Evolutionary conservation across 169 alveolate genomes (phyloP), one percentile per base, ranked within the genome.

Genomic region (Cryptosporidium sp.): DNA sequence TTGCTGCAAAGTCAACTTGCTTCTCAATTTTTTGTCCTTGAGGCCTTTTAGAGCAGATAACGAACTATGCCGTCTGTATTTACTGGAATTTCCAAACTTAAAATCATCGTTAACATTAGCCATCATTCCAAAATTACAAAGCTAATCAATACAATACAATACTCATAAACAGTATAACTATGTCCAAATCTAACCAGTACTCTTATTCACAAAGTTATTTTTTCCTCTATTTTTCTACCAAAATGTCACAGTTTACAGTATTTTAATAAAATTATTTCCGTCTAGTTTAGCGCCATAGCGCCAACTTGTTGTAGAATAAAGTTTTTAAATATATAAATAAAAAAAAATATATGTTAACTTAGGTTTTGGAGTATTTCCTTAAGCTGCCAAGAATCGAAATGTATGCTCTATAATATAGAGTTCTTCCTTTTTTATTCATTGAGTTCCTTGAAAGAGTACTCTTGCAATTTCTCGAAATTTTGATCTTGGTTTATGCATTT

Each of bases 51-150:
- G 29, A 29, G 51, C 69, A 43, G 51, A 3, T 43, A 80, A 41
- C 9, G 73, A 62, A 16, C 43, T 59, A 62, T 80, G 89, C 3
- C 89, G 89, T 62, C 80, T 58, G 41, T 80, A 80, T 80, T 62
- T 37, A 43, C 10, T 45, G 21, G 75, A 18, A 41, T 80, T n/a
- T 41, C 68, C 74, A 29, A 67, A 26, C 37, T 41, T 37, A 37
- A 80, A 80, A 37, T 41, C 41, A 45, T 45, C 43, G 4, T 67
- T 39, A 21, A 67, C 31, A 23, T 65, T 51, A 8, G 16, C 23
- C 71, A 37, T 65, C 26, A 10, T 31, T 65, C 29, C 14, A 29
- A 31, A 65, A 21, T 33, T 21, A 9, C 51, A 65, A 14, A 10
- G 71, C 67, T 8, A 26, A 2, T 23, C 3, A 5, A n/a, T 3